Base-by-base conservation (phyloP, 2,329 filamentous ascomycete genomes). In the Clarireedia paspali region DNA sequence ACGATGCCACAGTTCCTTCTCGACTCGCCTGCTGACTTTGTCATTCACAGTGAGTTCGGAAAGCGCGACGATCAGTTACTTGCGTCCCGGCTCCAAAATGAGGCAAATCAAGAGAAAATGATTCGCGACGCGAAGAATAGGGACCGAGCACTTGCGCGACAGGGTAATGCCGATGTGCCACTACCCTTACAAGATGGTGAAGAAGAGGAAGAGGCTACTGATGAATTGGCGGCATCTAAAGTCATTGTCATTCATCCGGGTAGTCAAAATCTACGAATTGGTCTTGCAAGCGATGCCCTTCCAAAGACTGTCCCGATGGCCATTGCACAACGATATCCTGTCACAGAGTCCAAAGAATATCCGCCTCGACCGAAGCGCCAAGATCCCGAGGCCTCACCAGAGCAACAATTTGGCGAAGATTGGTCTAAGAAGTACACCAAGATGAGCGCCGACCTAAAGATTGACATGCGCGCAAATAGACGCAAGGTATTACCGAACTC, bases 51-150 rank as follows among this genome's bases (percentile, higher is more conserved):
- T 59, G 94, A 99, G 70, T 99, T 96, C 66, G 88, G 99, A 74
- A 99, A 99, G 76, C 87, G 92, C 67, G 94, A 99, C 75, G 94
- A 97, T 67, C 94, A 99, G 74, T 85, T 95, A 58, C 83, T 99
- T 36, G 90, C 92, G 12, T 83, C 92, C 55, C 85, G 94, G 66
- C 81, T 95, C 15, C 90, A 95, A 66, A 87, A 85, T 71, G 94
- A 99, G 70, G 90, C 92, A 64, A 86, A 84, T 50, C 81, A 90
- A 62, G 91, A 94, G 60, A 82, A 84, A 59, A 87, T 96, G 71
- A 85, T 94, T 38, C 89, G 91, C 71, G 87, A 80, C 56, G 91
- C 91, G 24, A 90, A 94, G 69, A 92, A 96, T 66, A 84, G 87
- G 64, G 92, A 96, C 68, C 83, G 91, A 64, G 87, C 88, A 44